phyloP scores from a whole-genome alignment of 2,329 filamentous ascomycete genomes.

The Cercospora brassicicola region DNA sequence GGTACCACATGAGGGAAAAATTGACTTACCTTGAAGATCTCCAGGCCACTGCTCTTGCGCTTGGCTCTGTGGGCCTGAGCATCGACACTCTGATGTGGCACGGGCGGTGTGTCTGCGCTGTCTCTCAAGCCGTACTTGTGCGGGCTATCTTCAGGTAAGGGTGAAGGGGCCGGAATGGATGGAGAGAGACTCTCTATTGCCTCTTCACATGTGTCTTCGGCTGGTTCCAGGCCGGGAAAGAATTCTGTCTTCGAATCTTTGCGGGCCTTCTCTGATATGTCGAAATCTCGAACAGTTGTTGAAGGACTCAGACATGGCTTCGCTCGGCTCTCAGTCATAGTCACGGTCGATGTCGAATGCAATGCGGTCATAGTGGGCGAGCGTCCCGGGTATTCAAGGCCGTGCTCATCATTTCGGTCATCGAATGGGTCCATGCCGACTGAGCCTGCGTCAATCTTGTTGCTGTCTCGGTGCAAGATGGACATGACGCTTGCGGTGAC shows the following conservation, averaged over 20 bases:
- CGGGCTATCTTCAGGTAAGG: constrained; percentile 39
- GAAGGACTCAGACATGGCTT: constrained; percentile 30
- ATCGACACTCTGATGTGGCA: constrained; percentile 26
- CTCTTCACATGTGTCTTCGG: constrained; percentile 12
- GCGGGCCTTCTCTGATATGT: constrained; percentile 4
- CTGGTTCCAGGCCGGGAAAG: constrained; percentile 12
- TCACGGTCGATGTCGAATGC: constrained; percentile 31
- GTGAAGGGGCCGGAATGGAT: constrained; percentile 36
- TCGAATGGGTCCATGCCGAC: constrained; percentile 24
- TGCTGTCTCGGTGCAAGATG: constrained; percentile 22
- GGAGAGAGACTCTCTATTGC: constrained; percentile 30
- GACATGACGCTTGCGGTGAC: constrained; percentile 31
- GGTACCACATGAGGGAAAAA: not conserved
- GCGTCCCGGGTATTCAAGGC: constrained; percentile 17
- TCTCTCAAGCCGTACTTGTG: constrained; percentile 40
- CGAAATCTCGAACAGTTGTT: constrained; percentile 30
- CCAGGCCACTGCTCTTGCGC: constrained; percentile 36
- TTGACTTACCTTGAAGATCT: constrained; percentile 37
- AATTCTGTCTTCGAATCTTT: constrained; percentile 16
- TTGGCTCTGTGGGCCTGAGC: constrained; percentile 30
- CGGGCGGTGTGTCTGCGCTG: constrained; percentile 36
- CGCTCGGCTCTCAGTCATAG: constrained; percentile 28
- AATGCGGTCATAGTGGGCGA: constrained; percentile 18
- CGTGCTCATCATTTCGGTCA: constrained; percentile 23
- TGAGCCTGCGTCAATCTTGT: constrained; percentile 20